Evolutionary conservation across 306 rosid genomes (phyloP), one percentile per base, ranked within the genome.

Genomic region (Arachis stenosperma): DNA sequence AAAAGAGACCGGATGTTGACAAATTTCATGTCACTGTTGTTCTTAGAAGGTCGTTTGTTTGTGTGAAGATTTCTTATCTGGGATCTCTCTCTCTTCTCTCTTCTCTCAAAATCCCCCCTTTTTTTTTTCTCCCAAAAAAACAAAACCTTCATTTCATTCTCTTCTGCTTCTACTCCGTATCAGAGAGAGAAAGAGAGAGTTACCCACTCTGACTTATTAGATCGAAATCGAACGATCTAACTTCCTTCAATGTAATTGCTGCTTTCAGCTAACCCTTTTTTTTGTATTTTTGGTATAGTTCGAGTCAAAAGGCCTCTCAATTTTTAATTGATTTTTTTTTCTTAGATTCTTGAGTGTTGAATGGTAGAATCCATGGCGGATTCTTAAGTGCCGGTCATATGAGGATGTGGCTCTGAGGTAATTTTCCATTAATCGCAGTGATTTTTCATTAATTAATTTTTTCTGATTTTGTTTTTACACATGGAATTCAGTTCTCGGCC

Each of bases 1-100:
- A 85, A 91, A 91, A 83, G 94, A 91, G 96, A 94, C 92, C 96
- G 91, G 96, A 91, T 89, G 91, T 91, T 86, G 98, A 94, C 98
- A 94, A 91, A 94, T 89, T 85, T 89, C 89, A 85, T 89, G 98
- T 94, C 97, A 89, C 92, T 94, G 96, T 94, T 91, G 96, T 94
- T 91, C 95, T 88, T 85, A 83, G 96, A 94, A 91, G 91, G 89
- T 93, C 96, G 91, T 91, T 91, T 90, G 96, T 91, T 89, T 84
- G 88, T 81, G 90, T 78, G 94, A 77, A 89, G 92, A 91, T 88
- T 91, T 94, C 96, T 91, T 89, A 89, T 91, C 96, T 89, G 95
- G 97, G 96, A 91, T 91, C 90, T 89, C 97, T 90, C 85, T 84
- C 81, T 74, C 15, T 22, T 14, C 98, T 90, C 85, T 84, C 81